Evolutionary conservation across 2,329 filamentous ascomycete species (phyloP), one percentile per base, ranked within the genome.

Genomic region (Aspergillus clavatus): DNA sequence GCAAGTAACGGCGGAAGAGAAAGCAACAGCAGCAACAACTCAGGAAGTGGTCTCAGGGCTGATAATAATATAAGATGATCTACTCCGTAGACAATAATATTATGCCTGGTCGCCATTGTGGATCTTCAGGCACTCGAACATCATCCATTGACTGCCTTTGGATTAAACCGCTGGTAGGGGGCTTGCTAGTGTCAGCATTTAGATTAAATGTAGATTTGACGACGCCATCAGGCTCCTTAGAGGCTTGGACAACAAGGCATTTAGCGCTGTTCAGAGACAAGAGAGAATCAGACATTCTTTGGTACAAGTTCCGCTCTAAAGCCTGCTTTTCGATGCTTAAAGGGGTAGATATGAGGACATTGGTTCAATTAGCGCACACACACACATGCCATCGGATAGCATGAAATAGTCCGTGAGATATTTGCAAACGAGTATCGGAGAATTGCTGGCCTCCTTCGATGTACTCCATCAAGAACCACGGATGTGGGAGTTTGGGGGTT

Each of bases 131-230:
- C 38, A 38, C 43, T 43, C 10, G 45, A 46, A 19, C 43, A 42
- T 28, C 11, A 28, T 28, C 26, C 26, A 28, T 11, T 28, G 16
- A 18, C 43, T 48, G 44, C 35, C 51, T 48, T 43, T 51, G 49
- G 42, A 36, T 50, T 43, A 52, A 42, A 50, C 47, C 23, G 40
- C 31, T 38, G 37, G 42, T 42, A 47, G 48, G 43, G 51, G 31
- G 36, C 39, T 37, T 42, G 21, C 43, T 50, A 50, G 52, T 42
- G 40, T 42, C 36, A 37, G 41, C 40, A 31, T 43, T 47, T 52
- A 45, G 46, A 53, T 48, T 48, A 43, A 35, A 38, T 43, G 45
- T 43, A 48, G 51, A 47, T 47, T 41, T 38, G 43, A 46, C 45
- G 45, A 52, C 49, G 50, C 48, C 45, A 50, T 46, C 23, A 24